A percentile compares a stretch with the other conserved stretches of the same genome.
Evolutionary conservation across 2,329 filamentous ascomycete genomes (phyloP).

Genomic region (Microcyclosporella mali): DNA sequence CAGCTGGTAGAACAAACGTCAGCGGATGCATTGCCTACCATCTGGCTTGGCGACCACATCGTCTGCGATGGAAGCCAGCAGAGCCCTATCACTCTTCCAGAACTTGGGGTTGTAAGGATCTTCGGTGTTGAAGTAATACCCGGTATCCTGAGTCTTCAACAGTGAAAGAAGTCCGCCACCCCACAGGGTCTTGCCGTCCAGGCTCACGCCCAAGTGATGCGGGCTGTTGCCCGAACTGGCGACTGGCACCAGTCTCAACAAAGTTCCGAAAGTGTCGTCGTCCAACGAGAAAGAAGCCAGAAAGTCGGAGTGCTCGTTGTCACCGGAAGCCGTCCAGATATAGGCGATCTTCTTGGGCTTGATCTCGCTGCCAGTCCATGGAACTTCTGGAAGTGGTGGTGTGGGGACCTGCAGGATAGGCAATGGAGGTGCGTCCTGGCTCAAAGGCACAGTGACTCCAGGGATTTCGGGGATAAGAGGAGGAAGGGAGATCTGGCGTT

Average conservation of each 20-base stretch:
- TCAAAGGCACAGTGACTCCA: slow-evolving; percentile 54
- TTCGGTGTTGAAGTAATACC: slow-evolving; percentile 56
- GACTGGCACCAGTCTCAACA: slow-evolving; percentile 54
- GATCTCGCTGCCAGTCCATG: slow-evolving; percentile 48
- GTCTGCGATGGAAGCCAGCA: slow-evolving; percentile 55
- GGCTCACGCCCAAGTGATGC: slow-evolving; percentile 44
- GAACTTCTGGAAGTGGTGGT: slow-evolving; percentile 51
- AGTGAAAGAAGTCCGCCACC: slow-evolving; percentile 17
- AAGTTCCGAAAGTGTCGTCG: slow-evolving; percentile 57
- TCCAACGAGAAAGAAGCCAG: slow-evolving; percentile 54
- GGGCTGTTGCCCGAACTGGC: slow-evolving; percentile 55
- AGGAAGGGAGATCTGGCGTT: slow-evolving; percentile 7
- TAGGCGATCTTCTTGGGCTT: slow-evolving; percentile 62
- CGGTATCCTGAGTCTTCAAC: slow-evolving; percentile 46
- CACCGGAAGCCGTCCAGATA: slow-evolving; percentile 57
- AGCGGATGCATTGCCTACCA: too few species aligned
- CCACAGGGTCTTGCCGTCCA: slow-evolving; percentile 18
- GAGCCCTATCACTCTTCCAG: slow-evolving; percentile 53
- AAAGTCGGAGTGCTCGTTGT: slow-evolving; percentile 55
- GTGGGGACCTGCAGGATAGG: slow-evolving; percentile 55
- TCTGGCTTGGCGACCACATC: slow-evolving; percentile 60
- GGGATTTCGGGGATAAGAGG: slow-evolving; percentile 55
- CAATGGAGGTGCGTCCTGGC: slow-evolving; percentile 46
- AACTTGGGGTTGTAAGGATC: slow-evolving; percentile 51
- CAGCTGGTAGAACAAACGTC: too few species aligned